Evolutionary conservation across 805 yeast species (phyloP), one percentile per base, ranked within the genome.

Genomic region (Groenewaldozyma tartarivorans): DNA sequence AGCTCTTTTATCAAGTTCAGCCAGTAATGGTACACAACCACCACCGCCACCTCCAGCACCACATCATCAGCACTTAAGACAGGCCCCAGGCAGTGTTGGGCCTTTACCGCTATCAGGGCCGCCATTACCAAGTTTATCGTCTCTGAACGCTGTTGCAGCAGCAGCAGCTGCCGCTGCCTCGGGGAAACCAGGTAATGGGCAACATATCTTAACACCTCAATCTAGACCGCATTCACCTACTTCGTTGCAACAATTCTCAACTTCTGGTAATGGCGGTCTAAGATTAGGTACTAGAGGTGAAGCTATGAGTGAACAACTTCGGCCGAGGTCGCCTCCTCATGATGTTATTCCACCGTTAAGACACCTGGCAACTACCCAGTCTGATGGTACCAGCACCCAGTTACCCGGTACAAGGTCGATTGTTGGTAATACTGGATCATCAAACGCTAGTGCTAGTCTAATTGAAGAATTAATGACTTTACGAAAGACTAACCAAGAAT

Each of bases 221-320:
- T 47, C 51, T 16, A 38, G 52, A 6, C 54, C 54, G 4, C 52
- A 50, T 11, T 47, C 51, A 5, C 54, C 54, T 11, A 40, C 29
- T 9, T 24, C 29, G 29, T 13, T 24, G 29, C 7, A 24, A 9
- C 13, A 7, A 13, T 24, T 9, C 13, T 24, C 29, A 24, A 24
- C 29, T 7, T 24, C 29, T 7, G 11, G 13, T 7, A 35, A 29
- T 20, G 35, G 30, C 32, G 16, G 31, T 26, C 38, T 20, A 13
- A 7, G 43, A 35, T 18, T 40, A 13, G 27, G 39, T 20, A 37
- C 41, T 15, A n/a, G 31, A 17, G 39, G 47, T 19, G 49, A 46
- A 33, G 35, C 45, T 21, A 35, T 48, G 39, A 43, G 48, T 32
- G 49, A 43, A 44, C 52, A 46, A 20, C 32, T 45, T 22, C 38